Conservation (phyloP, 768 basidiomycete genomes). For the Collybiopsis luxurians region DNA sequence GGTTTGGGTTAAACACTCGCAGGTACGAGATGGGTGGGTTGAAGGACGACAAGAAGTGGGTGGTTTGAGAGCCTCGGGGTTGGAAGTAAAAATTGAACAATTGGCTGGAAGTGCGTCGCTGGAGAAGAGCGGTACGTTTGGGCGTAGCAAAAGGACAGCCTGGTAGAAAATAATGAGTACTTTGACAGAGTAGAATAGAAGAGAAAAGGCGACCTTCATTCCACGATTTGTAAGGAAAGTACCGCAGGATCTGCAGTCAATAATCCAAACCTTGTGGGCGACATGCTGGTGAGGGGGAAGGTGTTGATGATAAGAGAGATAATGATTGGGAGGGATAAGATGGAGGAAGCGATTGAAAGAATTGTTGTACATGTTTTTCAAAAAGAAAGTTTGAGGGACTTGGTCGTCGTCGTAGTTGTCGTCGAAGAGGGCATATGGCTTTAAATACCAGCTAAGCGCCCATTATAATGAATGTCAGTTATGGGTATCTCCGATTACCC, state of each 20-base stretch:
- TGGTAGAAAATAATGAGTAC: constrained; percentile 21
- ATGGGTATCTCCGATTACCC: no score
- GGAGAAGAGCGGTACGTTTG: constrained; percentile 79
- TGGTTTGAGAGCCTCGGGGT: constrained; percentile 39
- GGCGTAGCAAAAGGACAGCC: constrained; percentile 82
- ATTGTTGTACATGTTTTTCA: constrained; percentile 27
- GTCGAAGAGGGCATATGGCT: no score
- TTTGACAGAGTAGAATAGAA: neutral
- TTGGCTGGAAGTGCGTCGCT: constrained; percentile 79
- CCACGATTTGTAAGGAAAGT: constrained; percentile 80
- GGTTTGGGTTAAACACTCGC: constrained; percentile 82
- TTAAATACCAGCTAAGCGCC: no score
- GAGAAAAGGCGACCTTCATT: constrained; percentile 58
- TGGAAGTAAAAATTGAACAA: constrained; percentile 63
- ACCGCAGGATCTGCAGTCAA: constrained; percentile 73
- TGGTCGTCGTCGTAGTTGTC: constrained; percentile 26
- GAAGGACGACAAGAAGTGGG: constrained; percentile 33
- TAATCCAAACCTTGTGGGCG: constrained; percentile 75
- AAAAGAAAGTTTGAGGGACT: no score
- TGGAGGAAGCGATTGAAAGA: constrained; percentile 29
- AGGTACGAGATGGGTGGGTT: constrained; percentile 49
- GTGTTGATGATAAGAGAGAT: constrained; percentile 17
- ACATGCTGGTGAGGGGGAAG: constrained; percentile 36
- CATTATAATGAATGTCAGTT: no score
- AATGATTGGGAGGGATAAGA: constrained; percentile 38